These are phyloP conservation scores for Prosopis cineraria DNA, from an alignment of 306 rosid species.

Conservation along the genomic window DNA sequence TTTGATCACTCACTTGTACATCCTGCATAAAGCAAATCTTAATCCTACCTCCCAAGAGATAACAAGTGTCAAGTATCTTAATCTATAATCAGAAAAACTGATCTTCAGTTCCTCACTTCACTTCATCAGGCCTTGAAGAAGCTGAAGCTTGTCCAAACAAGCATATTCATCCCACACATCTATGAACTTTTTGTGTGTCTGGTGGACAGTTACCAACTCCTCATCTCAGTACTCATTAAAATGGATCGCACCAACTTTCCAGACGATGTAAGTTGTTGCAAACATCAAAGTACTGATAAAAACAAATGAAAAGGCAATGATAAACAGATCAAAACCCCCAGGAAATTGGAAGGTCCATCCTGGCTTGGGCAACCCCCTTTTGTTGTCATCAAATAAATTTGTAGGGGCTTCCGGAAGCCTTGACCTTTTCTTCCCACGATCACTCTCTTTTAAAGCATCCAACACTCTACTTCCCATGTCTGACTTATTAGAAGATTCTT, in stretches of 20 bases:
- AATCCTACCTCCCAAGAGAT: slow-evolving; percentile 11
- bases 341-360: slow-evolving; percentile 81
- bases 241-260: slow-evolving; percentile 98
- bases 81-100: slow-evolving; percentile 15
- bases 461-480: slow-evolving; percentile 76
- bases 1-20: slow-evolving; percentile 40
- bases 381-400: slow-evolving; percentile 83
- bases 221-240: slow-evolving; percentile 75
- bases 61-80: not conserved
- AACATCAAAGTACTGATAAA: slow-evolving; percentile 88
- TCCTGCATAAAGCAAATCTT: slow-evolving; percentile 30
- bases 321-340: slow-evolving; percentile 71
- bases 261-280: slow-evolving; percentile 88
- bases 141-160: slow-evolving; percentile 27
- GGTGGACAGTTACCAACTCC: not conserved
- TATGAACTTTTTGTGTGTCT: slow-evolving; percentile 8
- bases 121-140: slow-evolving; percentile 30
- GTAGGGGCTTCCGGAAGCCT: slow-evolving; percentile 94
- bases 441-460: slow-evolving; percentile 78
- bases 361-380: slow-evolving; percentile 72
- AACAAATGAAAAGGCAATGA: slow-evolving; percentile 72
- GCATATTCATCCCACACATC: slow-evolving; percentile 21
- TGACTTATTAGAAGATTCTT: slow-evolving; percentile 57
- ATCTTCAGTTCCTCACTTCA: not conserved
- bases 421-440: slow-evolving; percentile 77